Percentiles rank a stretch among this genome's conserved stretches.
Conservation (phyloP, 1,139 yeast species). For the Geotrichum restrictum region DNA sequence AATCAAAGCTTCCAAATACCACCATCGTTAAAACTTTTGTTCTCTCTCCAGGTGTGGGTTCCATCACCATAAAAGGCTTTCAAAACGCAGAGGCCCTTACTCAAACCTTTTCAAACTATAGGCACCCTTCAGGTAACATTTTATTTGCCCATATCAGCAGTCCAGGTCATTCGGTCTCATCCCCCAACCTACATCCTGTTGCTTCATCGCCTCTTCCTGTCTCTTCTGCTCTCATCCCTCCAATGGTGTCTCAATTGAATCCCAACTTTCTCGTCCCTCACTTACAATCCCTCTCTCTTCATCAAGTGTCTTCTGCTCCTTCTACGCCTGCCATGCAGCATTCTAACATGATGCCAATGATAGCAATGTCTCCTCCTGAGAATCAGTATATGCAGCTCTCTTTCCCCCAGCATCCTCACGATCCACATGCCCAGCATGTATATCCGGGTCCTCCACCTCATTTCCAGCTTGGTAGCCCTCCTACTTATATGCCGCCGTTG, state of each 20-base stretch:
- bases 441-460: background rate
- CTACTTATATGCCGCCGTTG: background rate
- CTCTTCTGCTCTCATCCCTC: background rate
- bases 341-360: background rate
- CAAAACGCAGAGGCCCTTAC: conserved; percentile 24
- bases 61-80: conserved; percentile 24
- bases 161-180: conserved; percentile 13
- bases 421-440: background rate
- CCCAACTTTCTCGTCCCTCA: conserved; percentile 1
- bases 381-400: background rate
- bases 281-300: conserved; percentile 3
- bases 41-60: conserved; percentile 25
- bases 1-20: conserved; percentile 22
- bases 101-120: conserved; percentile 24
- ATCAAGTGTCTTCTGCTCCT: conserved; percentile 8
- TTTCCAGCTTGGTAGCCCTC: background rate
- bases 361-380: background rate
- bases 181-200: conserved; percentile 14
- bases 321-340: conserved; percentile 8
- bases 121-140: conserved; percentile 23
- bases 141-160: conserved; percentile 21
- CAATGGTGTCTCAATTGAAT: conserved; percentile 2
- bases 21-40: conserved; percentile 25
- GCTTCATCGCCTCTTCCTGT: conserved; percentile 12
- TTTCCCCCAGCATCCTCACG: background rate